These are phyloP conservation scores for Melampsora larici-populina DNA, from an alignment of 1,284 basidiomycete genomes.

Conservation along the genomic window DNA sequence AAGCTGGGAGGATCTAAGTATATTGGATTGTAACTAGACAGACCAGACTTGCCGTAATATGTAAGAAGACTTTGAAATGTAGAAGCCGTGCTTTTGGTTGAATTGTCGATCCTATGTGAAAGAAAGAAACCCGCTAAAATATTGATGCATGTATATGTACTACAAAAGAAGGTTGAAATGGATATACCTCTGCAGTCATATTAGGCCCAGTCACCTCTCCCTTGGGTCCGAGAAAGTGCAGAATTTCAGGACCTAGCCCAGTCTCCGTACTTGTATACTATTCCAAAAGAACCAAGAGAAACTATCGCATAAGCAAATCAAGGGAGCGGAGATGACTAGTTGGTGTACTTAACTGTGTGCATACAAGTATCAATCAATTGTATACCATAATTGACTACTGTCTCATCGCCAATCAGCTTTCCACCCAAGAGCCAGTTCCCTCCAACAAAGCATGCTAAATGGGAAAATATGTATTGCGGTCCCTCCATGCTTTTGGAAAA, in stretches of 20 bases:
- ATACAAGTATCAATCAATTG: slow-evolving; percentile 22
- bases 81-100: slow-evolving; percentile 8
- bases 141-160: too few species aligned
- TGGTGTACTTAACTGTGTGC: slow-evolving; percentile 15
- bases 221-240: slow-evolving; percentile 22
- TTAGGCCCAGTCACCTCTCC: slow-evolving; percentile 5
- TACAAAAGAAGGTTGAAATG: too few species aligned
- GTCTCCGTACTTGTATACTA: slow-evolving; percentile 39
- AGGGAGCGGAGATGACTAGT: neutral
- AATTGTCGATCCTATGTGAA: neutral
- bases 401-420: slow-evolving; percentile 15
- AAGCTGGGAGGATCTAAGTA: too few species aligned
- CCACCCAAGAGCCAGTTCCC: slow-evolving; percentile 41
- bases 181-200: neutral
- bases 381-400: slow-evolving; percentile 13
- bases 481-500: neutral
- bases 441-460: slow-evolving; percentile 39
- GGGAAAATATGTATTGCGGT: slow-evolving; percentile 9
- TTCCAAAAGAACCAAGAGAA: neutral
- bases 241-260: slow-evolving; percentile 36
- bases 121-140: too few species aligned
- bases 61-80: slow-evolving; percentile 14
- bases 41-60: slow-evolving; percentile 16
- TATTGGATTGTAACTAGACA: too few species aligned
- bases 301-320: neutral